A percentile compares a stretch with the other conserved stretches of the same genome.
These are phyloP conservation scores for Phlebopus sp. DNA, from an alignment of 1,284 basidiomycete genomes.

Conservation along the genomic window DNA sequence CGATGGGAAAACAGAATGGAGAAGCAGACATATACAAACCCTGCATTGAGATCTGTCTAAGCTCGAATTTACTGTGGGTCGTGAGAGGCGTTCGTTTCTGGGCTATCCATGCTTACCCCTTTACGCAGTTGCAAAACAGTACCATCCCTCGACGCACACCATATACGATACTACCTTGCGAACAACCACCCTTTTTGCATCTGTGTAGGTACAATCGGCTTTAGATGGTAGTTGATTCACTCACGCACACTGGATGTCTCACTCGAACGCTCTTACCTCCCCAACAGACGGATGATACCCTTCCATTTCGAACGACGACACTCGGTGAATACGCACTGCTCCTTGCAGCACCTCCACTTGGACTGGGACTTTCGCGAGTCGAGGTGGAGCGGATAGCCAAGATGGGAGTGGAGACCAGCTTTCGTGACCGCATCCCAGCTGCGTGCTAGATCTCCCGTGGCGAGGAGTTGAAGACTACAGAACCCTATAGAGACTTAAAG, in stretches of 20 bases:
- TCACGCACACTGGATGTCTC: no score
- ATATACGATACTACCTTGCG: slow-evolving; percentile 65
- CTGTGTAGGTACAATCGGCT: slow-evolving; percentile 51
- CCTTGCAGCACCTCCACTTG: slow-evolving; percentile 62
- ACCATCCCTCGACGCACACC: slow-evolving; percentile 60
- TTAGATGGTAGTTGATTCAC: no score
- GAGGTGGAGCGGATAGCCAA: slow-evolving; percentile 57
- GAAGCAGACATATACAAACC: slow-evolving; percentile 41
- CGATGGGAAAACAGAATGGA: slow-evolving; percentile 9
- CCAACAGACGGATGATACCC: slow-evolving; percentile 73
- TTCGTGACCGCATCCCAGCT: slow-evolving; percentile 19
- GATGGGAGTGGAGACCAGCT: slow-evolving; percentile 60
- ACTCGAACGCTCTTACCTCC: background rate
- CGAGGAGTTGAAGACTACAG: no score
- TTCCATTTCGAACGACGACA: slow-evolving; percentile 72
- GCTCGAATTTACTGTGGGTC: slow-evolving; percentile 72
- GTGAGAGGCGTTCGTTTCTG: background rate
- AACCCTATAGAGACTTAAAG: no score
- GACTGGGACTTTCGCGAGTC: slow-evolving; percentile 59
- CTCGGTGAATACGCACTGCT: slow-evolving; percentile 75
- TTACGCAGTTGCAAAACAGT: slow-evolving; percentile 65
- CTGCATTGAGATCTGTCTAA: slow-evolving; percentile 78
- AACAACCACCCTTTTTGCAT: slow-evolving; percentile 68
- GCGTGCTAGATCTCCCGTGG: no score
- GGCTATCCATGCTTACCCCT: background rate